phyloP scores from a whole-genome alignment of 148 eudicot genomes.

The Rhododendron henanense region DNA sequence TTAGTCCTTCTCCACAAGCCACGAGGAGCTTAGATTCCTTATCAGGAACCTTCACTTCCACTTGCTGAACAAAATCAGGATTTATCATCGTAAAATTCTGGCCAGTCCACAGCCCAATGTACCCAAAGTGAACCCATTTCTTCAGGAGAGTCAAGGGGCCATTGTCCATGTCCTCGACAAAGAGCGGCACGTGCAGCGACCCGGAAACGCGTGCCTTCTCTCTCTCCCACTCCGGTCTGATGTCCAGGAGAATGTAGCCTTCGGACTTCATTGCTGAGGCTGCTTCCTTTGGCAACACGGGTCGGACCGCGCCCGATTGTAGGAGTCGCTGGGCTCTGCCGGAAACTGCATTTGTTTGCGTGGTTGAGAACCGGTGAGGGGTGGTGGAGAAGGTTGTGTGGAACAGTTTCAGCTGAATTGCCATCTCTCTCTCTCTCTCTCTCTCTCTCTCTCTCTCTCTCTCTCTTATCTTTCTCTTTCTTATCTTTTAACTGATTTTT shows the following conservation, averaged over 20 bases:
- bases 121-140: constrained; percentile 97
- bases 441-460: constrained; percentile 5
- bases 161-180: constrained; percentile 56
- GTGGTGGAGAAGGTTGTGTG: constrained; percentile 15
- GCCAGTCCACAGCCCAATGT: constrained; percentile 95
- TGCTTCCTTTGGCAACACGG: constrained; percentile 68
- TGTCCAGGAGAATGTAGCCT: constrained; percentile 61
- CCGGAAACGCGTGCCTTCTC: constrained; percentile 70
- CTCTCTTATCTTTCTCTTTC: constrained; percentile 11
- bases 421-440: constrained; percentile 20
- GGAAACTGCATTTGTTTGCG: constrained; percentile 30
- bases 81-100: constrained; percentile 79
- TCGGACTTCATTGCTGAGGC: constrained; percentile 37
- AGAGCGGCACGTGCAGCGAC: constrained; percentile 79
- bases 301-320: constrained; percentile 51
- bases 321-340: constrained; percentile 55
- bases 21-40: constrained; percentile 62
- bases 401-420: constrained; percentile 35
- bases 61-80: constrained; percentile 52
- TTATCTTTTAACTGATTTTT: not conserved
- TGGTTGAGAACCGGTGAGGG: constrained; percentile 16
- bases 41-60: constrained; percentile 54
- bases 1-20: constrained; percentile 92
- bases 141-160: constrained; percentile 64
- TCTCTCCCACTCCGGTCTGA: constrained; percentile 90